phyloP scores from a whole-genome alignment of 768 basidiomycete species.

The Suillus luteus region DNA sequence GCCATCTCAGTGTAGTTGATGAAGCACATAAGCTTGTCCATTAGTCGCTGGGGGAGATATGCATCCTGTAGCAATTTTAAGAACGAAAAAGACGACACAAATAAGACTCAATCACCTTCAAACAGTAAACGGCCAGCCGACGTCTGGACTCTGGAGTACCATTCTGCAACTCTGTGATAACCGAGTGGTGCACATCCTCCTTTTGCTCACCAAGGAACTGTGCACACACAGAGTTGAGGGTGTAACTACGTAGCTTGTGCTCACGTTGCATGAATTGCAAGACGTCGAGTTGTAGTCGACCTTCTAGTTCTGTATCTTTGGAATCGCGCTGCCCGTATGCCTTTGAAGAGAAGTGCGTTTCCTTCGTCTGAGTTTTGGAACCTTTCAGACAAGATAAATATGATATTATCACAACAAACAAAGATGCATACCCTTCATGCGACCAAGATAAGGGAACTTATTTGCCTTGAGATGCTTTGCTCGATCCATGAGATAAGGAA shows the following conservation, averaged over 20 bases:
- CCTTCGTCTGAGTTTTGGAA: slow-evolving; percentile 77
- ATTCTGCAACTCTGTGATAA: slow-evolving; percentile 97
- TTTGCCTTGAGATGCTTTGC: slow-evolving; percentile 75
- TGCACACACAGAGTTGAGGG: slow-evolving; percentile 96
- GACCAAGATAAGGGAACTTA: slow-evolving; percentile 74
- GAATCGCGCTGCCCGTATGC: slow-evolving; percentile 97
- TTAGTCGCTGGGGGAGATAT: slow-evolving; percentile 91
- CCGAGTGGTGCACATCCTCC: slow-evolving; percentile 98
- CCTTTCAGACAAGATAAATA: slow-evolving; percentile 44
- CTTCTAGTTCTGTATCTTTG: slow-evolving; percentile 89
- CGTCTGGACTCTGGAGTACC: slow-evolving; percentile 92
- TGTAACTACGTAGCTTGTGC: slow-evolving; percentile 95
- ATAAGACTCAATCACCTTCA: slow-evolving; percentile 65
- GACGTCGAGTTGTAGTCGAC: slow-evolving; percentile 92
- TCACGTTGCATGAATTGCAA: slow-evolving; percentile 99
- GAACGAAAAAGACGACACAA: not conserved
- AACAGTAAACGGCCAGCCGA: slow-evolving; percentile 93
- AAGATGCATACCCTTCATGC: slow-evolving; percentile 60
- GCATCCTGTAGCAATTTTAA: slow-evolving; percentile 67
- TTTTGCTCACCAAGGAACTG: slow-evolving; percentile 99
- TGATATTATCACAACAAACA: not conserved
- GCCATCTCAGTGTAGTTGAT: slow-evolving; percentile 99
- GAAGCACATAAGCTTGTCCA: slow-evolving; percentile 99
- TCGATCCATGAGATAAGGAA: slow-evolving; percentile 93
- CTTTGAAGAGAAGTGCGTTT: slow-evolving; percentile 96